Evolutionary conservation across 1,284 basidiomycete genomes (phyloP), one percentile per base, ranked within the genome.

Genomic region (Microbotryum scabiosae): DNA sequence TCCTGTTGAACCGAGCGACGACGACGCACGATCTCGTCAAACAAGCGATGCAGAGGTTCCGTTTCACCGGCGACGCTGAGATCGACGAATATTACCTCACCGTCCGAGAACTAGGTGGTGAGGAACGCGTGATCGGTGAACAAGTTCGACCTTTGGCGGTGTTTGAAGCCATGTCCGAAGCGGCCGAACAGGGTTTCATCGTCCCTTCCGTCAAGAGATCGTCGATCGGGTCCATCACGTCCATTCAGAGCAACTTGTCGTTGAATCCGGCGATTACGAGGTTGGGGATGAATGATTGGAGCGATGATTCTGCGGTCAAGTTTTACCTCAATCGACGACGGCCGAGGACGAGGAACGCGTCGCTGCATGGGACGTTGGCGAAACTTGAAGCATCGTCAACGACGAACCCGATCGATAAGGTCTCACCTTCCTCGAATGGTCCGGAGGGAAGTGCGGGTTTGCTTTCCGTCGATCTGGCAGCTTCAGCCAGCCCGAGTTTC

Each of bases 281-380:
- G 70, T 77, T 97, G 43, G 84, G 88, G 41, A 91, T 93, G 88
- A 94, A 91, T 69, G 94, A 97, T 74, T 98, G 93, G 73, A 90
- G 88, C 57, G 94, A 98, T 67, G 93, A 97, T 72, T 91, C 90
- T 12, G 85, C 87, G 1, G 93, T 97, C 76, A 97, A 97, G 76
- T 89, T 97, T 74, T 97, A 94, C 76, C 76, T 98, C 66, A 90
- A 94, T 72, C 80, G 78, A 25, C 69, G 73, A 6, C 71, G 76
- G 49, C 68, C 64, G 9, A 44, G 26, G 14, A 51, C 51, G 18
- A 36, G 23, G 28, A 12, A 41, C 4, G 36, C 36, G 16, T 18
- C 36, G 36, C 36, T 41, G 10, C 14, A 41, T 41, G 36, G 36
- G 36, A 18, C 36, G 2, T 41, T 41, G 36, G 36, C 36, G 3